Base-by-base conservation (phyloP, 345 rosid genomes). In the Balakata baccata region DNA sequence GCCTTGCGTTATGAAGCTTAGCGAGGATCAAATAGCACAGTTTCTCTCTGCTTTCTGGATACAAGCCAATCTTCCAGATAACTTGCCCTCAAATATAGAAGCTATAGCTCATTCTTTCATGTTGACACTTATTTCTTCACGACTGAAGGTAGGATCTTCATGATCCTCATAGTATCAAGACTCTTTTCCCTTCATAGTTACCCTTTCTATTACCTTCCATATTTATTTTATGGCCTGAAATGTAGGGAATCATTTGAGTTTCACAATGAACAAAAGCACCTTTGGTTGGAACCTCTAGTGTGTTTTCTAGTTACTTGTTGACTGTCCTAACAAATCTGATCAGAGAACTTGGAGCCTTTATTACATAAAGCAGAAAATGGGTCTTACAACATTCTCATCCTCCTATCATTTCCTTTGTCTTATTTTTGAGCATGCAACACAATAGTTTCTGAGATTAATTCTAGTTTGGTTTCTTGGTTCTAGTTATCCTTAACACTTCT, bases 1-100 rank as follows among this genome's bases (percentile, higher is more conserved):
- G 75, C 90, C 94, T 2, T 84, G 74, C 68, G 72, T 88, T 74
- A 80, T 91, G 87, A 89, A 83, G 89, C 81, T 91, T 43, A 89
- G 70, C 3, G 99, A 95, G 82, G 99, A 95, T 84, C 98, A 95
- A 85, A 85, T 92, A 5, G 78, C 91, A 77, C 98, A 87, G 66
- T 78, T 95, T 83, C 83, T 92, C 52, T 95, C 98, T 69, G 89
- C 93, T 63, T 89, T 91, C 80, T 92, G 99, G 98, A 79, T 88
- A 59, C 98, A 92, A 83, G 89, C 91, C 6, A 80, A 82, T 58
- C 86, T 88, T 75, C 87, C 96, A 0, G 96, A 95, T 79, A 91
- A 87, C 78, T 74, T 77, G 77, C 98, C 99, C 76, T 85, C 94
- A 70, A 91, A 89, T 84, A 61, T 93, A 74, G 98, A 91, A 86